Base-by-base conservation (phyloP, 257 asterid genomes). In the Orobanche coerulescens region DNA sequence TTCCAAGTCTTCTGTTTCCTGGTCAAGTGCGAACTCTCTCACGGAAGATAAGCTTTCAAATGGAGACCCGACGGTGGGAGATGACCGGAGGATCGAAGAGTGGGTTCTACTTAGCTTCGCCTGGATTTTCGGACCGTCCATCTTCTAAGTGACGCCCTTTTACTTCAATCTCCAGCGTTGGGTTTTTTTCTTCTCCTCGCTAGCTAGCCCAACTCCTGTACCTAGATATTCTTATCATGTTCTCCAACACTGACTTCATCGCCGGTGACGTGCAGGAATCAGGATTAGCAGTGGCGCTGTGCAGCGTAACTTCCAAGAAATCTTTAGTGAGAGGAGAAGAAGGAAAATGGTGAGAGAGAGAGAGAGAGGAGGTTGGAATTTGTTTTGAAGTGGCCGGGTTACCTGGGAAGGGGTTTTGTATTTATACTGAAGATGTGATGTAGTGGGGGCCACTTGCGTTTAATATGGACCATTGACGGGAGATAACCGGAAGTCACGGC, bases 11-110 rank as follows among this genome's bases (percentile, higher is more conserved):
- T 50, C 71, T 3, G 54, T 68, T 16, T 78, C 85, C 4, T 80
- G 76, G 62, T 77, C 84, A 65, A 74, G 40, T 15, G 66, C 18
- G 28, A 82, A 75, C 81, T 84, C 90, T 69, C 58, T 77, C 64
- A 81, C 76, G 37, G 94, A 90, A 9, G 93, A 74, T 5, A 83
- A 60, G 79, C 94, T 85, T 0, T 83, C 94, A 61, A 84, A 79
- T 13, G 97, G 81, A 2, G 95, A 82, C 15, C 84, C 79, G 61
- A 77, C 24, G 51, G 96, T 87, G 15, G 88, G 88, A 59, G 96
- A 83, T 3, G 95, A 80, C 46, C 98, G 87, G 79, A 88, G 90
- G 46, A 83, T 80, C 10, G 98, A 88, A 13, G 97, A 85, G 36
- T 91, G 68, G 10, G 88, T 80, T 65, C 94, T 80, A 4, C 87